A percentile compares a stretch with the other conserved stretches of the same genome.
Conservation (phyloP, 2,329 filamentous ascomycete genomes). For the Colletotrichum musicola region DNA sequence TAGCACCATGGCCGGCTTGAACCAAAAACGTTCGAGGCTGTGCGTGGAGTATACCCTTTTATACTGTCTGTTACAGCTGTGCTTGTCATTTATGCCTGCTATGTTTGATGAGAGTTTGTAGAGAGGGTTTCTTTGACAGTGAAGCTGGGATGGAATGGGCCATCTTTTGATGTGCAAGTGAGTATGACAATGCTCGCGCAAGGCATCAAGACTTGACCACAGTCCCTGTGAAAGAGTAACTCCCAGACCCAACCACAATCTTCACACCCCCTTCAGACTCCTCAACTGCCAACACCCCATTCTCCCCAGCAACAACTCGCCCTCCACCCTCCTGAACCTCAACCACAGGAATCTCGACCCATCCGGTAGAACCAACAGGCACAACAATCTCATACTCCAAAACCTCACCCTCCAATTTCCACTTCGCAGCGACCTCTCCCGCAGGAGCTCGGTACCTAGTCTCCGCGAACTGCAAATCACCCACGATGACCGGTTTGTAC, state of each 20-base stretch:
- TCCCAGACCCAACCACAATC: background rate
- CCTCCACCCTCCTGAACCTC: background rate
- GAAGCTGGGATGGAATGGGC: no score
- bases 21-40: no score
- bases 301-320: background rate
- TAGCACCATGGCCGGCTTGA: no score
- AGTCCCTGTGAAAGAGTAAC: background rate
- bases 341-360: background rate
- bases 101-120: no score
- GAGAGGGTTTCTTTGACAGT: no score
- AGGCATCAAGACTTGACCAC: background rate
- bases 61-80: no score
- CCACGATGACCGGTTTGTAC: slow-evolving; percentile 24
- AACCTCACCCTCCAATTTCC: background rate
- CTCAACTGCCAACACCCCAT: background rate
- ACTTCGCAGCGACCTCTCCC: background rate
- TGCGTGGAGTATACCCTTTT: no score
- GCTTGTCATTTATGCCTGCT: no score
- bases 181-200: no score
- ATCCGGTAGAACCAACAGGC: background rate
- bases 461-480: slow-evolving; percentile 30
- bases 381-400: background rate
- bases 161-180: no score
- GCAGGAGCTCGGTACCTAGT: slow-evolving; percentile 3
- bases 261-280: background rate